Evolutionary conservation across 2,329 filamentous ascomycete genomes (phyloP).

Genomic region (Aureobasidium namibiae): DNA sequence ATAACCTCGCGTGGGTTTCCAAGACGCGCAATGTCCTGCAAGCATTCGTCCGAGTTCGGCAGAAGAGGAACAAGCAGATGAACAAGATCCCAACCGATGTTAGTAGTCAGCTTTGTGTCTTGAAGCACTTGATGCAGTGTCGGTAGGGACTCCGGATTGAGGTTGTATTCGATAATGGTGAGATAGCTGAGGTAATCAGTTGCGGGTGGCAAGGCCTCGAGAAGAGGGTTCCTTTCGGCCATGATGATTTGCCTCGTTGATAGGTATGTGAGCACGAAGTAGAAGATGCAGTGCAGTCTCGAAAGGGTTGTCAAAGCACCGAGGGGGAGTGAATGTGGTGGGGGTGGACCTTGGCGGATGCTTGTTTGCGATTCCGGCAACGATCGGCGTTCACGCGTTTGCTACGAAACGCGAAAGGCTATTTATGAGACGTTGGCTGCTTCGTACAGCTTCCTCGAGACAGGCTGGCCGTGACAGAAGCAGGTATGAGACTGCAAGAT

Average conservation of each 20-base stretch:
- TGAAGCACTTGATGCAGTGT: constrained; percentile 60
- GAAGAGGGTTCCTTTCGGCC: constrained; percentile 40
- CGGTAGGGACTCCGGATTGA: constrained; percentile 59
- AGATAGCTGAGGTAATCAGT: constrained; percentile 70
- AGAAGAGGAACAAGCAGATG: constrained; percentile 63
- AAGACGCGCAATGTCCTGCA: constrained; percentile 65
- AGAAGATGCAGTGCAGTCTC: neutral
- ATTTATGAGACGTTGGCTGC: neutral
- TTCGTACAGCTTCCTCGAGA: neutral
- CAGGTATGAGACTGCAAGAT: neutral
- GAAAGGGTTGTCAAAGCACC: neutral
- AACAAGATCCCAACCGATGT: constrained; percentile 79
- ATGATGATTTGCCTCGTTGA: neutral
- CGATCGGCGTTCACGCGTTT: neutral
- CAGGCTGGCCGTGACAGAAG: neutral
- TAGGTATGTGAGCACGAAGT: neutral
- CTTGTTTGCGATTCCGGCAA: neutral
- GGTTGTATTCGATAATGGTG: constrained; percentile 66
- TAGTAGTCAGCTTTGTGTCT: constrained; percentile 59
- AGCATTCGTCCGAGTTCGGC: constrained; percentile 57
- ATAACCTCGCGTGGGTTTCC: constrained; percentile 78
- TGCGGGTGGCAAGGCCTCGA: constrained; percentile 51
- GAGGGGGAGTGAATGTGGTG: constrained; percentile 1
- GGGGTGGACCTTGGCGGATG: neutral
- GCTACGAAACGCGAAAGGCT: neutral